Base-by-base conservation (phyloP, 768 basidiomycete genomes). In the Udeniomyces megalosporus region DNA sequence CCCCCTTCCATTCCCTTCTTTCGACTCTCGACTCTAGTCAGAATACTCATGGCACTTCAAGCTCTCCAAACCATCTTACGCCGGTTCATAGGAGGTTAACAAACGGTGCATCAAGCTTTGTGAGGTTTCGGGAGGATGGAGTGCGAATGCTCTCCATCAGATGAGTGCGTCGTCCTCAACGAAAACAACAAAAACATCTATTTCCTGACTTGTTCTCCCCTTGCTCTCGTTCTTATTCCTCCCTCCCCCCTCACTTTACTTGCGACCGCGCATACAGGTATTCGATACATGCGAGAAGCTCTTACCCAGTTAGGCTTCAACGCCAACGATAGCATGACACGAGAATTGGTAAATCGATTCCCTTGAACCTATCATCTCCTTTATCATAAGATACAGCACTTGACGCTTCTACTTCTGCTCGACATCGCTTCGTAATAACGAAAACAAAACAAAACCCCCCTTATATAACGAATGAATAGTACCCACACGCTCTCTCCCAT, bases 401-500 rank as follows among this genome's bases (percentile, higher is more conserved):
- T 38, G 20, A 22, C 34, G 24, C 31, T n/a, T 12, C 26, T 12
- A 32, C 22, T 15, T 29, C 20, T 32, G n/a, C 4, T 46, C 28
- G 26, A 15, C 46, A 7, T 17, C n/a, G 26, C 28, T 51, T n/a
- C 17, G 46, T 58, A 46, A 64, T 42, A 20, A 24, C 5, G 28
- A 3, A 20, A 28, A 12, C 26, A n/a, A n/a, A n/a, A n/a, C n/a
- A n/a, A n/a, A n/a, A n/a, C n/a, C n/a, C n/a, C n/a, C n/a, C n/a
- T n/a, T n/a, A n/a, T n/a, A n/a, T n/a, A n/a, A n/a, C n/a, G n/a
- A n/a, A 14, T 42, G 22, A 0, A 1, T 47, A 74, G 68, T 99
- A 96, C 70, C 95, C 95, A 0, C 95, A 99, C 76, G 89, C 83
- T 66, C 73, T 99, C 51, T 82, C 86, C 29, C 95, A 99, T 75